Conservation (phyloP, 2,329 filamentous ascomycete species). For the Trichoderma atrobrunneum region DNA sequence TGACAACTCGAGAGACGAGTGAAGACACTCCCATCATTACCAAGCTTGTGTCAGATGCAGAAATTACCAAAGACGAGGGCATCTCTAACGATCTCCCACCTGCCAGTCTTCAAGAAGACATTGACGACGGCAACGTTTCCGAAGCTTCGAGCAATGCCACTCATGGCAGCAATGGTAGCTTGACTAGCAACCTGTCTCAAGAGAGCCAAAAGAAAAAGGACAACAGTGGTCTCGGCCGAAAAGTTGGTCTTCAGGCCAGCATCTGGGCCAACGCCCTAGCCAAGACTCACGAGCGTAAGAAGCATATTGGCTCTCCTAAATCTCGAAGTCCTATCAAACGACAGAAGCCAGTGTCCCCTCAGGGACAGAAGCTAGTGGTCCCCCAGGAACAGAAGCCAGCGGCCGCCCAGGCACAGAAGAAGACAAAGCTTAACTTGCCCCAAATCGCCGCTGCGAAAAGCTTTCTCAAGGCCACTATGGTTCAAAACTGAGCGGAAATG, state of each 20-base stretch:
- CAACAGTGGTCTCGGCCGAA: neutral
- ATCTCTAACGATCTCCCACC: neutral
- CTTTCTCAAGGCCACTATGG: neutral
- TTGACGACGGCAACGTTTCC: neutral
- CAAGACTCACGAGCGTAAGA: neutral
- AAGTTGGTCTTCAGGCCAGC: neutral
- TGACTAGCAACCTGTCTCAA: neutral
- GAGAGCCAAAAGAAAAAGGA: neutral
- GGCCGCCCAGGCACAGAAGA: too few species aligned
- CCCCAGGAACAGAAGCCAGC: neutral
- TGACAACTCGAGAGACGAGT: neutral
- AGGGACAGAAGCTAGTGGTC: too few species aligned
- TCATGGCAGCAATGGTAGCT: neutral
- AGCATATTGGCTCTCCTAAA: too few species aligned
- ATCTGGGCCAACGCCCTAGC: neutral
- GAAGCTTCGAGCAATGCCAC: neutral
- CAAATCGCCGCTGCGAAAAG: neutral
- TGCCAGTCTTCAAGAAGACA: fast-evolving
- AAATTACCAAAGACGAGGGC: neutral
- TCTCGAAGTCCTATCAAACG: neutral
- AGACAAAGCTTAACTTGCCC: neutral
- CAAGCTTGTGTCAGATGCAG: neutral
- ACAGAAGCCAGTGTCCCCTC: neutral
- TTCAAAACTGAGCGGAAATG: neutral
- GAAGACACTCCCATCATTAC: neutral